Evolutionary conservation across 164 flowering plant species (phyloP), one percentile per base, ranked within the genome.

Genomic region (Malania oleifera): DNA sequence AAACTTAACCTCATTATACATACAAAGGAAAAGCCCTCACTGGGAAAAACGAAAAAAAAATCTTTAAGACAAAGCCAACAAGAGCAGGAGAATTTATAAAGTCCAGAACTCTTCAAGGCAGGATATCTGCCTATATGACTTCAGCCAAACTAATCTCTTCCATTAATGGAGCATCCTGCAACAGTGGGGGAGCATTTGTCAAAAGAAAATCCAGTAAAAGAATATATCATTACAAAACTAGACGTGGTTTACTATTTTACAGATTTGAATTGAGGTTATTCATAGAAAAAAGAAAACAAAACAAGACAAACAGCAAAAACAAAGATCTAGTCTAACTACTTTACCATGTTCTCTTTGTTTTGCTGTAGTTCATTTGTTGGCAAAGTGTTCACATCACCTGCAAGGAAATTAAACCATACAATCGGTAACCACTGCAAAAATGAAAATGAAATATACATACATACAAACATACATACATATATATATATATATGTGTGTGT

Each of bases 331-430:
- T 31, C n/a, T 20, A 43, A 39, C 8, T 13, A 29, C 24, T 57
- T 56, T 77, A 89, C 95, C 91, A 71, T 51, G 63, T 89, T 89
- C 68, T 89, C 95, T 75, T 89, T 87, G 75, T 86, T 77, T 62
- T 70, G 86, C 62, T 75, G 72, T 17, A 64, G 71, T 18, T 66
- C 79, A 53, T 61, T 70, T 46, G 54, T 40, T 9, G 68, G 57
- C 15, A 44, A 35, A 48, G 55, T 26, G 31, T 60, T 67, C 17
- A 52, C 63, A 40, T 68, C 38, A 54, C 52, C 80, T 72, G 70
- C 39, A 46, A 38, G 26, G 35, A 27, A 40, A 41, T 37, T 7
- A 46, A 49, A 43, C 22, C 25, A 15, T 10, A 39, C 9, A 43
- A 10, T 43, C 18, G 46, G 5, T 17, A 39, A 39, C 43, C 43